Evolutionary conservation across 2,329 filamentous ascomycete genomes (phyloP).

Genomic region (Fusarium sp.): DNA sequence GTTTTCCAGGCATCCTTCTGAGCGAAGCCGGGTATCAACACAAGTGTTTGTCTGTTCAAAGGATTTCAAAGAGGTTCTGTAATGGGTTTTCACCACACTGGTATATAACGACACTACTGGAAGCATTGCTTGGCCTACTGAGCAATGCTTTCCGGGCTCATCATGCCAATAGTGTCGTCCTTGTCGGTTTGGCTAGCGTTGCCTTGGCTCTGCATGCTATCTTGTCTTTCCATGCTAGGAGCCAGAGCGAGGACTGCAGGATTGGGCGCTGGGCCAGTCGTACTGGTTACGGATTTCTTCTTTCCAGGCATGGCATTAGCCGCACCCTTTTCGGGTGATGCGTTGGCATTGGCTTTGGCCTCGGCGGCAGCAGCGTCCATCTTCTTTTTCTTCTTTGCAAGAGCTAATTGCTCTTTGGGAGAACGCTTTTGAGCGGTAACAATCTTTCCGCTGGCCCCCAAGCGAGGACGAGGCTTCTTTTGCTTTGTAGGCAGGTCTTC

Average conservation of each 20-base stretch:
- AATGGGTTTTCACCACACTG: background rate
- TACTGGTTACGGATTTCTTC: constrained; percentile 61
- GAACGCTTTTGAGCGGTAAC: constrained; percentile 85
- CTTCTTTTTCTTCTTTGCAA: constrained; percentile 91
- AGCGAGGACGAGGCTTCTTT: constrained; percentile 75
- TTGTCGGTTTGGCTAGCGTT: constrained; percentile 74
- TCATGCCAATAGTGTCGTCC: constrained; percentile 78
- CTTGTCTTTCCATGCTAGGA: constrained; percentile 68
- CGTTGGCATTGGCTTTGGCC: constrained; percentile 56
- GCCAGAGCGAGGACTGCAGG: constrained; percentile 56
- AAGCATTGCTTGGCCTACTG: constrained; percentile 51
- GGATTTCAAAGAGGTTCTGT: background rate
- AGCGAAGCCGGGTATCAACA: background rate
- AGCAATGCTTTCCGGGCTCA: constrained; percentile 84
- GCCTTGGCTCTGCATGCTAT: constrained; percentile 69
- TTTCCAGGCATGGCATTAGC: constrained; percentile 61
- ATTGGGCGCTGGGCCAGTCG: constrained; percentile 55
- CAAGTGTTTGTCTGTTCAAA: background rate
- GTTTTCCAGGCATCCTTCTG: background rate
- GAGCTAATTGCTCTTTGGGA: constrained; percentile 82
- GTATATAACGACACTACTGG: constrained; percentile 9
- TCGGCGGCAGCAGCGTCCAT: constrained; percentile 70
- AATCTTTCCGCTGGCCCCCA: constrained; percentile 83
- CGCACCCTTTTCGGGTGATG: constrained; percentile 52
- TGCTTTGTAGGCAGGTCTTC: constrained; percentile 96